Evolutionary conservation across 2,329 filamentous ascomycete genomes (phyloP).

Genomic region (Monosporascus ibericus): DNA sequence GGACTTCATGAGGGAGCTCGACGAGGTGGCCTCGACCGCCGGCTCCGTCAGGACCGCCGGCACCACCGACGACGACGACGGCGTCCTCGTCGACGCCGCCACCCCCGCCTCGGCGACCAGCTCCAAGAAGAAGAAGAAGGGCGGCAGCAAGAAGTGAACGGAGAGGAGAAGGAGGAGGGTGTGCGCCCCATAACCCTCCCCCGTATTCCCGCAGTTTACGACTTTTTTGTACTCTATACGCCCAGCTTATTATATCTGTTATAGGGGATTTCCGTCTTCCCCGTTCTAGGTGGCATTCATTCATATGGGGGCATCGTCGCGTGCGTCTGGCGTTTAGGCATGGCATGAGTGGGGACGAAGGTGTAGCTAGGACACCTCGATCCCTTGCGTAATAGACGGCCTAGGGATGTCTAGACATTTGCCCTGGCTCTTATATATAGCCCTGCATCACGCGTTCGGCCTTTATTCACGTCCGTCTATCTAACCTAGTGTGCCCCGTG

Average conservation of each 20-base stretch:
- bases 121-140: conserved; percentile 50
- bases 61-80: conserved; percentile 65
- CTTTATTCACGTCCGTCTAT: not conserved
- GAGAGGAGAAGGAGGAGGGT: not conserved
- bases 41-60: conserved; percentile 63
- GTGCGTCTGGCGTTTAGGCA: not conserved
- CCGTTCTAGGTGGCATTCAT: not conserved
- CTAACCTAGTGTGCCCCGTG: not conserved
- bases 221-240: not conserved
- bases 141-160: conserved; percentile 54
- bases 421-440: not conserved
- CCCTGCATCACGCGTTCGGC: not conserved
- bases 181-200: too few relatives aligned
- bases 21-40: conserved; percentile 42
- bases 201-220: too few relatives aligned
- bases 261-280: not conserved
- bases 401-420: not conserved
- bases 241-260: not conserved
- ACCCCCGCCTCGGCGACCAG: conserved; percentile 29
- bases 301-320: not conserved
- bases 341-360: not conserved
- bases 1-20: conserved; percentile 80
- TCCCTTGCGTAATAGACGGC: not conserved
- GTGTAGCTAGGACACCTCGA: not conserved
- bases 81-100: conserved; percentile 65